Evolutionary conservation across 495 filamentous ascomycete genomes (phyloP), one percentile per base, ranked within the genome.

Genomic region (Cryomyces antarcticus): DNA sequence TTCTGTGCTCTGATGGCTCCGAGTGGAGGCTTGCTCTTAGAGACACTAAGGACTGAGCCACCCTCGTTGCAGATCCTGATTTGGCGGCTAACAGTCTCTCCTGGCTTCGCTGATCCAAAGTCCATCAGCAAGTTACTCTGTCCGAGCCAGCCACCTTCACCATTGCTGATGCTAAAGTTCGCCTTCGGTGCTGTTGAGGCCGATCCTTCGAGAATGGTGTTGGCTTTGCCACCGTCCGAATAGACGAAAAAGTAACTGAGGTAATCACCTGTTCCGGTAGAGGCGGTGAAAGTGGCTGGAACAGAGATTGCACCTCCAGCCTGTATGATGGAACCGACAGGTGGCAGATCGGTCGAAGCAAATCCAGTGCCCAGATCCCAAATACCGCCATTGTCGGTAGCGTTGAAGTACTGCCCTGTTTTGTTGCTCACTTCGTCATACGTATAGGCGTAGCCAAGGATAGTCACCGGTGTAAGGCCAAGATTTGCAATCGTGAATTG

Each of bases 401-500:
- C 49, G 29, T 62, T 59, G 2, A 46, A 52, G 30, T 46, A 60
- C 5, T 12, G 7, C 4, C 38, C 44, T 30, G n/a, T 37, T 11
- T 49, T 49, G 31, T 54, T 50, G 17, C 55, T 43, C 27, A 43
- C 13, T 12, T 44, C 50, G 13, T 51, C 50, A 38, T 46, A 43
- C 4, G 53, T 53, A 41, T 52, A 66, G 34, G 52, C 51, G 42
- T 52, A 58, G 1, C 62, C 48, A 6, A 41, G 33, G 28, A 68
- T 58, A 5, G 54, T 57, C 45, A 68, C 45, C 13, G 44, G 30
- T 7, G 52, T 46, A 28, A 52, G 54, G 1, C 65, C 65, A 5
- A 51, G 29, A 40, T 68, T 68, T 17, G 52, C 43, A 30, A 64
- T 49, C 13, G 54, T 57, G 38, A 63, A 56, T 27, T 51, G 48